Base-by-base conservation (phyloP, 345 rosid species). In the Brassica cretica region DNA sequence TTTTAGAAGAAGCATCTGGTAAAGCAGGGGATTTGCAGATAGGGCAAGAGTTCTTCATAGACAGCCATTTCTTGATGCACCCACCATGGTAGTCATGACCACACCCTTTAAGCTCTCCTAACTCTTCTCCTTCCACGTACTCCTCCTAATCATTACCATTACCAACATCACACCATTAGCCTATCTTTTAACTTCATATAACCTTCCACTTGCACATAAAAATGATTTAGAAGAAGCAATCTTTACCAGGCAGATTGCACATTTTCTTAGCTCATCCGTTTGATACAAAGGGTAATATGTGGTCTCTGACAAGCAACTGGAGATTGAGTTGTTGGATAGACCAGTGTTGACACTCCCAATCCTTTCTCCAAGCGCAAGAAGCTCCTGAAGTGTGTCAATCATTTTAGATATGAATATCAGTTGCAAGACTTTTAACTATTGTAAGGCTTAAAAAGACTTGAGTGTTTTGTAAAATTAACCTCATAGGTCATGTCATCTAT, bases 201-300 rank as follows among this genome's bases (percentile, higher is more conserved):
- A 65, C 5, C 25, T 49, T 30, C 5, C 5, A 65, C 64, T 21
- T 21, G 3, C 63, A 59, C 32, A 25, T 60, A 10, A 60, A 12
- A 59, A 2, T 55, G 14, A 33, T 70, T 76, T 64, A 62, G 61
- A 30, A 51, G 44, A 15, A 64, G 16, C 14, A 55, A 35, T 58
- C 87, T 16, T 79, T 89, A 93, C 98, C 96, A 93, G 86, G 87
- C 98, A 93, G 68, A 91, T 93, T 1, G 82, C 93, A 7, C 98
- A 93, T 62, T 44, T 81, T 61, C 76, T 84, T 75, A 85, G 85
- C 14, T 88, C 93, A 78, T 88, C 88, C 15, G 62, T 64, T 66
- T 80, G 84, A 76, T 84, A 82, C 14, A 84, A 81, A 6, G 84
- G 77, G 65, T 77, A 74, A 70, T 83, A 82, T 18, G 72, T 33